Evolutionary conservation across 1,284 basidiomycete species (phyloP).

Genomic region (Agroathelia rolfsii): DNA sequence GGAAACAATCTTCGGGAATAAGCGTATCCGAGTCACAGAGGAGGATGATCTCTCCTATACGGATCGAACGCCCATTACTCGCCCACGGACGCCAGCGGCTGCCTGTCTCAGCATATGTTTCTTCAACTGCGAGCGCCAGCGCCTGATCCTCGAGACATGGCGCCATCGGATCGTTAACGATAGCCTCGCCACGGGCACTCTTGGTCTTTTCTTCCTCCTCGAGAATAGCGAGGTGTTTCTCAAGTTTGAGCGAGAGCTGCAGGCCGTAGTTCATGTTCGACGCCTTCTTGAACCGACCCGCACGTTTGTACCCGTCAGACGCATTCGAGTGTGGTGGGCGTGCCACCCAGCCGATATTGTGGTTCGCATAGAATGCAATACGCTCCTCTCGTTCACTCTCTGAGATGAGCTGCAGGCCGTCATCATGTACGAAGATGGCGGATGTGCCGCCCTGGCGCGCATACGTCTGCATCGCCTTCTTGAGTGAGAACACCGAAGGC

Average conservation of each 20-base stretch:
- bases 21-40: constrained; percentile 80
- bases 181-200: constrained; percentile 18
- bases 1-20: constrained; percentile 75
- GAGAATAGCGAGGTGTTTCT: constrained; percentile 54
- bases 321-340: constrained; percentile 53
- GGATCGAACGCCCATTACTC: constrained; percentile 43
- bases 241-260: constrained; percentile 60
- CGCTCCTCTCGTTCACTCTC: constrained; percentile 56
- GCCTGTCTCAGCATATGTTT: constrained; percentile 51
- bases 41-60: constrained; percentile 56
- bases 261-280: constrained; percentile 86
- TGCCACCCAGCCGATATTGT: constrained; percentile 78
- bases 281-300: constrained; percentile 85
- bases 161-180: no score
- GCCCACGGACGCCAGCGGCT: constrained; percentile 54
- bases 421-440: constrained; percentile 68
- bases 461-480: constrained; percentile 82
- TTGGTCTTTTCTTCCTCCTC: no score
- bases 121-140: constrained; percentile 55
- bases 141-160: constrained; percentile 49
- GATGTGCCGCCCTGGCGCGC: constrained; percentile 75
- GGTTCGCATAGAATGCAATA: constrained; percentile 67
- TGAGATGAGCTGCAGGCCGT: constrained; percentile 57
- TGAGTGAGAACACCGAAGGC: constrained; percentile 72
- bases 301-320: constrained; percentile 63